Conservation (phyloP, 2,329 filamentous ascomycete genomes). For the Leptosphaerulina australis region DNA sequence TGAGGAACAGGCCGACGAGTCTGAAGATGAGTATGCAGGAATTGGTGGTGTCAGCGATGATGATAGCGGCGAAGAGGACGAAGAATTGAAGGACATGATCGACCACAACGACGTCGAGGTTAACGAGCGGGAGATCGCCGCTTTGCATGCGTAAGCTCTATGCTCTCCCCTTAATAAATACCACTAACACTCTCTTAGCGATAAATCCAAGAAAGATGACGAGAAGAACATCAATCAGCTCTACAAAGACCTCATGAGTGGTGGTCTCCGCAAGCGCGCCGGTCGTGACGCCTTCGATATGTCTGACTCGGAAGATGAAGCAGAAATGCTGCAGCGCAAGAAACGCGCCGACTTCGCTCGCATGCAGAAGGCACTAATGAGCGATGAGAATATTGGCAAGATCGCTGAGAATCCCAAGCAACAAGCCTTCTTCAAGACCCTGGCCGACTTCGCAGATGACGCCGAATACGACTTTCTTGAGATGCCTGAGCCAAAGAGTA, state of each 20-base stretch:
- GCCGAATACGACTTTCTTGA: slow-evolving; percentile 79
- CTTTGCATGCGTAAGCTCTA: slow-evolving; percentile 81
- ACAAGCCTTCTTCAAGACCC: slow-evolving; percentile 84
- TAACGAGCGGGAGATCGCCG: slow-evolving; percentile 81
- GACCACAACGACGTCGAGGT: slow-evolving; percentile 78
- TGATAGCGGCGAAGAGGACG: slow-evolving; percentile 75
- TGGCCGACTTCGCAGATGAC: slow-evolving; percentile 77
- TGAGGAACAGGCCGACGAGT: slow-evolving; percentile 93
- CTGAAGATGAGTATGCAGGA: slow-evolving; percentile 96
- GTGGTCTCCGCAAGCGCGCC: slow-evolving; percentile 81
- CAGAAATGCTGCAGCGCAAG: slow-evolving; percentile 75
- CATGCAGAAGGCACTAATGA: slow-evolving; percentile 86
- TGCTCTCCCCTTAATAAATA: slow-evolving; percentile 8
- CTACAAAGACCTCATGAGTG: slow-evolving; percentile 90
- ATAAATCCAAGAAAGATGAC: slow-evolving; percentile 78
- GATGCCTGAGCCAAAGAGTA: slow-evolving; percentile 48
- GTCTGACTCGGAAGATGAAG: slow-evolving; percentile 88
- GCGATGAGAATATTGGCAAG: slow-evolving; percentile 88
- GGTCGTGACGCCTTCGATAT: slow-evolving; percentile 69
- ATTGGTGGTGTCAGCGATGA: slow-evolving; percentile 90
- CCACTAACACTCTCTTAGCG: slow-evolving; percentile 58
- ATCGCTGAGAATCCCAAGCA: slow-evolving; percentile 89
- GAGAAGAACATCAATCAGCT: slow-evolving; percentile 90
- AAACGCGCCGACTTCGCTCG: slow-evolving; percentile 88
- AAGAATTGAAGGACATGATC: slow-evolving; percentile 84